Evolutionary conservation across 192 early-diverging fungal species (phyloP), one percentile per base, ranked within the genome.

Genomic region (Backusella parvicylindrica): DNA sequence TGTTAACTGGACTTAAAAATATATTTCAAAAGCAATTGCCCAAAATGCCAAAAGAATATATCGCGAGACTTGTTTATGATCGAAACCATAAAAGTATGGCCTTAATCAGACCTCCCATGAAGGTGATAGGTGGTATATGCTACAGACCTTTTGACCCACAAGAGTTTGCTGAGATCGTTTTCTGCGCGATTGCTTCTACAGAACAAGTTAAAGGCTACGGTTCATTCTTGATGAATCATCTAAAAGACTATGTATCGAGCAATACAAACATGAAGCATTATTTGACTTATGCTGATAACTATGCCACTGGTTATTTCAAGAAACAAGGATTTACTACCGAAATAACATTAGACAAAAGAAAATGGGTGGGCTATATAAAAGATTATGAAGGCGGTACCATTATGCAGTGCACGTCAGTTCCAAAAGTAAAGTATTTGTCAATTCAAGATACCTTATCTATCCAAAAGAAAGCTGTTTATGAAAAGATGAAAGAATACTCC

Each of bases 341-440:
- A 21, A 97, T 99, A 47, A 95, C 95, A 16, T 84, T 99, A 73
- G 97, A 99, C 72, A 92, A 93, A 72, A 84, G 88, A 28, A 84
- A 94, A 64, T 99, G 98, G 98, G 91, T 98, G 77, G 97, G 97
- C 0, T 98, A 99, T 78, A 99, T 99, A 79, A 99, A 99, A 77
- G 98, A 99, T 84, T 99, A 99, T 79, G 97, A 98, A 76, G 97
- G 97, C 15, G 98, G 96, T 41, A 99, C 97, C 8, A 86, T 99
- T 18, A 97, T 99, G 96, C 95, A 65, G 92, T 98, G 96, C 84
- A 90, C 94, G 3, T 93, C 96, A 87, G 85, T 98, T 30, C 92
- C 90, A n/a, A 94, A 89, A 81, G 92, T 99, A 65, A 89, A 92
- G 53, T 99, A 99, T 79, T 78, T 94, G 28, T 81, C 91, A 68